Percentiles rank a stretch among this genome's conserved stretches.
These are phyloP conservation scores for Fragaria ananassa DNA, from an alignment of 306 rosid genomes.

Conservation along the genomic window DNA sequence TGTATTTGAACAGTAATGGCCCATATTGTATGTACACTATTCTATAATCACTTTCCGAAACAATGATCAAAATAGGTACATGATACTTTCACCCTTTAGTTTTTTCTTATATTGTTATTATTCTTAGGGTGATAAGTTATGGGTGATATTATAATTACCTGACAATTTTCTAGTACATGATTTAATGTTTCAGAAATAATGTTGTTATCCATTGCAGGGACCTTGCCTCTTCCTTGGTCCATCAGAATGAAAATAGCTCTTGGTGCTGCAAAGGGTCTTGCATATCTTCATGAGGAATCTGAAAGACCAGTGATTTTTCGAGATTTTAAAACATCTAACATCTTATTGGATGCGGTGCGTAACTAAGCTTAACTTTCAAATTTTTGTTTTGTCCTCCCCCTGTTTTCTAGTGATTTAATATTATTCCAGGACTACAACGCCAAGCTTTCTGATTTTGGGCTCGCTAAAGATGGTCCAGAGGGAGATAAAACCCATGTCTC, in stretches of 20 bases:
- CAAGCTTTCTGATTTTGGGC: conserved; percentile 71
- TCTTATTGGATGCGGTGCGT: conserved; percentile 54
- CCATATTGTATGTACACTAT: not conserved
- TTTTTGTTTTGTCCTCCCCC: conserved; percentile 6
- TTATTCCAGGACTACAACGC: conserved; percentile 51
- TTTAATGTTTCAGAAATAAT: not conserved
- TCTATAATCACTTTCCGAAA: not conserved
- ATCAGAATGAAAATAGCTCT: conserved; percentile 49
- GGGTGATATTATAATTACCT: not conserved
- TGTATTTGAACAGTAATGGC: not conserved
- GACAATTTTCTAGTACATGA: not conserved
- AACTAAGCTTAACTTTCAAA: not conserved
- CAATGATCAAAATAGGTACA: not conserved
- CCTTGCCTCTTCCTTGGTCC: conserved; percentile 50
- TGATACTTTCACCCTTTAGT: not conserved
- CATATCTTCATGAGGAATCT: conserved; percentile 63
- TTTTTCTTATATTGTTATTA: not conserved
- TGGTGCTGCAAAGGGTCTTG: conserved; percentile 71
- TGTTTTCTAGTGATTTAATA: conserved; percentile 4
- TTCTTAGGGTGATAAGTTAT: not conserved
- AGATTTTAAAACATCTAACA: conserved; percentile 65
- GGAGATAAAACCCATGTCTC: conserved; percentile 61
- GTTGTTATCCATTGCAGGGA: conserved; percentile 21
- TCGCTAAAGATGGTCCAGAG: conserved; percentile 58
- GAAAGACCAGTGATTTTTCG: conserved; percentile 50